Evolutionary conservation across 163 green algal genomes (phyloP), one percentile per base, ranked within the genome.

Genomic region (Chlorella variabilis): DNA sequence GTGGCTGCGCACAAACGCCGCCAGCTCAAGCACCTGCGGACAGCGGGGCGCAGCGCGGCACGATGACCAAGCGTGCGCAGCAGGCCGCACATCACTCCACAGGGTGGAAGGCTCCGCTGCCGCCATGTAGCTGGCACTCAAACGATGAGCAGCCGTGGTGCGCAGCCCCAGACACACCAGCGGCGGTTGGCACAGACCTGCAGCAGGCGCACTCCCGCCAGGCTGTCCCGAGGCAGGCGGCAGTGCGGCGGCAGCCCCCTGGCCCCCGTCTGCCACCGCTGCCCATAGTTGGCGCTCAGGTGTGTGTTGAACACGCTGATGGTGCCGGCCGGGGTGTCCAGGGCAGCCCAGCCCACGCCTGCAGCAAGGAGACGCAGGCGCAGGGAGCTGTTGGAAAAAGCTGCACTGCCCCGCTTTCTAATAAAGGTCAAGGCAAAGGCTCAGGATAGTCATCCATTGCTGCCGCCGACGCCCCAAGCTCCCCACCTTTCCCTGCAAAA

Each of bases 301-400:
- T 86, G 81, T 33, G 81, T 86, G 36, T 77, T 81, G 81, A 79
- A 86, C 7, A 84, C 39, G 33, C 20, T 45, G 4, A 86, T 25
- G 0, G 41, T 21, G 5, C 81, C 81, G 27, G 51, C 74, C 13
- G 81, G 65, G 6, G 74, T 83, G 23, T 67, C 27, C 31, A 86
- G 74, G 23, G 39, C 31, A 1, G 74, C 74, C 54, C 75, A 83
- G 48, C 74, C 81, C 59, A 86, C 54, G 27, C 81, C 62, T 70
- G 62, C 62, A 45, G n/a, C n/a, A n/a, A n/a, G n/a, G n/a, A n/a
- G n/a, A n/a, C n/a, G n/a, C n/a, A n/a, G n/a, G n/a, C 13, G 62
- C 54, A 62, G 54, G 5, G 20, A 4, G 18, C 4, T 45, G 61
- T 25, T 17, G 5, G 11, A 15, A 45, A 29, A 70, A 20, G 62